Base-by-base conservation (phyloP, 2,329 filamentous ascomycete genomes). In the Aspergillus proliferans region DNA sequence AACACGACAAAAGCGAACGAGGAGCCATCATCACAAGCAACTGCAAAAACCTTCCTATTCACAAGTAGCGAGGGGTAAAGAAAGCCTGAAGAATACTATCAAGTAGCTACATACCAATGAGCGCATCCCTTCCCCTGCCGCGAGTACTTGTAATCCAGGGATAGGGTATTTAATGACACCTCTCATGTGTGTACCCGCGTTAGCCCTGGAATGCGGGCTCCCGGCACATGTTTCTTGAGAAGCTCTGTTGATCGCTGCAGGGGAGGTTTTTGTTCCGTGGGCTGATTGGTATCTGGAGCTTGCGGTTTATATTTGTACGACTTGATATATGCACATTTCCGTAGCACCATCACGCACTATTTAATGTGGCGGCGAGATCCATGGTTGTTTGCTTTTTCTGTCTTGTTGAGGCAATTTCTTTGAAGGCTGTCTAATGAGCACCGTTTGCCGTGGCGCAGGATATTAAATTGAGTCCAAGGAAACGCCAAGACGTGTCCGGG, bases 1-100 rank as follows among this genome's bases (percentile, higher is more conserved):
- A 26, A 44, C 56, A 44, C 39, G 49, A 52, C 24, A 56, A 19
- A 38, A 38, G 12, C 3, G 34, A 38, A 38, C n/a, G 34, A 38
- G 34, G 6, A 1, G 9, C n/a, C 18, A 38, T 19, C 34, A 38
- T 38, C 34, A 38, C 34, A 19, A 38, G 34, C n/a, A 18, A 19
- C n/a, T 38, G 6, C 34, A 38, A 7, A 38, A 1, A n/a, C 6
- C 8, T 8, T 30, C 34, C n/a, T 38, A 18, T 3, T 19, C 34
- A 15, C n/a, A 10, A 18, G n/a, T 3, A 10, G 34, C 2, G 18
- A 38, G 34, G 18, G n/a, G n/a, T 12, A 1, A 38, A 38, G 18
- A 38, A 18, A 19, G 5, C n/a, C 9, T 38, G n/a, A 38, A 15
- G 18, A 38, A 18, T n/a, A 19, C 14, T 19, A 38, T 38, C 18